A percentile compares a stretch with the other conserved stretches of the same genome.
These are phyloP conservation scores for Diutina ranongensis DNA, from an alignment of 1,139 yeast genomes.

Conservation along the genomic window DNA sequence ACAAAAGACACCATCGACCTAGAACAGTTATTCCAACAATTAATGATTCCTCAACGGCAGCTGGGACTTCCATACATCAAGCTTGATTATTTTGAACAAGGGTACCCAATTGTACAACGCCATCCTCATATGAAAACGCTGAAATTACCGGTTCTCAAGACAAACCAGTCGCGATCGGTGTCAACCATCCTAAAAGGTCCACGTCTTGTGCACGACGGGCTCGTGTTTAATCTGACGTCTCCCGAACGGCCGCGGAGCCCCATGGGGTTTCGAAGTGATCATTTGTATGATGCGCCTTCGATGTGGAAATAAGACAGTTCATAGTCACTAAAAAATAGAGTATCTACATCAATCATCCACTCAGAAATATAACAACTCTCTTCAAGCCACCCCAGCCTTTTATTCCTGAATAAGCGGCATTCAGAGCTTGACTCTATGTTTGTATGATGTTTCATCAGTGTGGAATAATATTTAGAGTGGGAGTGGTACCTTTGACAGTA, in stretches of 20 bases:
- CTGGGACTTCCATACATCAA: neutral
- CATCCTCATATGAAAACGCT: neutral
- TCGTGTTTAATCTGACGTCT: neutral
- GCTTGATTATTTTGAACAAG: neutral
- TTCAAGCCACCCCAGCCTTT: constrained; percentile 6
- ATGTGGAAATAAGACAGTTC: neutral
- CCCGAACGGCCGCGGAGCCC: neutral
- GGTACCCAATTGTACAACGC: neutral
- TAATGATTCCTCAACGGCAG: neutral
- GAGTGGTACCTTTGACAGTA: constrained; percentile 3
- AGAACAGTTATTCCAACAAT: neutral
- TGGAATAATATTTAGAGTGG: neutral
- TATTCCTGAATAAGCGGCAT: constrained; percentile 5
- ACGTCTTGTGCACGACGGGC: neutral
- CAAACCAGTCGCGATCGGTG: neutral
- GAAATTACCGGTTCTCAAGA: neutral
- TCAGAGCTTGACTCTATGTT: constrained; percentile 6
- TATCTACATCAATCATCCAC: neutral
- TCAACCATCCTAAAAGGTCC: neutral
- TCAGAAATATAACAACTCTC: constrained; percentile 4
- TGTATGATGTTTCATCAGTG: constrained; percentile 6
- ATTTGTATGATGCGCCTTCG: neutral
- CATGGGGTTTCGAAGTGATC: neutral
- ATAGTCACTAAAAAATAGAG: neutral
- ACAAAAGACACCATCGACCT: neutral